phyloP scores from a whole-genome alignment of 495 filamentous ascomycete genomes.

The Pseudevernia furfuracea region DNA sequence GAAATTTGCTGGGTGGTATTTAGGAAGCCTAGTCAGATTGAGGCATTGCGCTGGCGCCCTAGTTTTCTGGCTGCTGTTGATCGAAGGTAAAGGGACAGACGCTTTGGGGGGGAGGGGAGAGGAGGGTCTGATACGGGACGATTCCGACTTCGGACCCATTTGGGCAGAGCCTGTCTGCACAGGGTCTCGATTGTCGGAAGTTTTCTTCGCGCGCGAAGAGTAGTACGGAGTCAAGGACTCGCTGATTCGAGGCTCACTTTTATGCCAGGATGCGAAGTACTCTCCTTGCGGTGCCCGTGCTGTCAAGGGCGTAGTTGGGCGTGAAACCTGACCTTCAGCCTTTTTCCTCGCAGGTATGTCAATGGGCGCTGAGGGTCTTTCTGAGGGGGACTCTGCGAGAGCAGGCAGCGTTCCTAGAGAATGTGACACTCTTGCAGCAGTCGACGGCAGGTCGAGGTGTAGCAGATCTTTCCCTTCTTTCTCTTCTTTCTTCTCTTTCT shows the following conservation, averaged over 20 bases:
- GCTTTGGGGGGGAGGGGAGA: conserved; percentile 16
- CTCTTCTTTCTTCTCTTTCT: too few relatives aligned
- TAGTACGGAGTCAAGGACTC: conserved; percentile 16
- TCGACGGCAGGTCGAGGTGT: not conserved
- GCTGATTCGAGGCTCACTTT: conserved; percentile 7
- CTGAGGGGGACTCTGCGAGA: conserved; percentile 1
- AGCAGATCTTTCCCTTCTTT: not conserved
- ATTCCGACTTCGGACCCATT: not conserved
- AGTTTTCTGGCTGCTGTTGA: conserved; percentile 5
- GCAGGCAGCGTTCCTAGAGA: not conserved
- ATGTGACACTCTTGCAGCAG: not conserved
- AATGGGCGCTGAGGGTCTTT: conserved; percentile 14
- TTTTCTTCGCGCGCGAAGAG: conserved; percentile 4
- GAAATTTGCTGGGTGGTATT: conserved; percentile 45
- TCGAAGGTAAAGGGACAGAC: conserved; percentile 20
- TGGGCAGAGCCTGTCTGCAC: not conserved
- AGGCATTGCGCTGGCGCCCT: conserved; percentile 20
- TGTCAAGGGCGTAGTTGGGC: conserved; percentile 16
- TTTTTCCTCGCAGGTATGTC: conserved; percentile 11
- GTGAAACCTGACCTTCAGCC: not conserved
- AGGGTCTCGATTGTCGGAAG: not conserved
- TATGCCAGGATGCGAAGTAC: conserved; percentile 5
- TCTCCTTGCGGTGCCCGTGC: conserved; percentile 12
- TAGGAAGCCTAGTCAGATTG: conserved; percentile 39
- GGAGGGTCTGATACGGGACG: conserved; percentile 12